Percentiles rank a stretch among this genome's conserved stretches.
phyloP scores from a whole-genome alignment of 2,329 filamentous ascomycete species.

The Pseudonectria buxi region DNA sequence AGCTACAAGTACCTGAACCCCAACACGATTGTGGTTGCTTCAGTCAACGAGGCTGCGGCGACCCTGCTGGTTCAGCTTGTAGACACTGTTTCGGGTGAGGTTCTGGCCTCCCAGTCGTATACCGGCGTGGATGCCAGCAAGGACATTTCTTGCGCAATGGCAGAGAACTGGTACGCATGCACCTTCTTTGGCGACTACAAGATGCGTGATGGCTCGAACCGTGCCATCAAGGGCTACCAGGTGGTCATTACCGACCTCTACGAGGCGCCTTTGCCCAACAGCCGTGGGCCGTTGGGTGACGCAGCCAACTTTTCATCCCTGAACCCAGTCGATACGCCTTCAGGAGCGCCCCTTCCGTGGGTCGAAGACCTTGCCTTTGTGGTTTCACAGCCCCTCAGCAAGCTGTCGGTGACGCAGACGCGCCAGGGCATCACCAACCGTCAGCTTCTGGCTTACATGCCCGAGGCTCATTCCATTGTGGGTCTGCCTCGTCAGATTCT shows the following conservation, averaged over 20 bases:
- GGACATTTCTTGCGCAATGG: conserved; percentile 68
- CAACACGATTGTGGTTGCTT: conserved; percentile 72
- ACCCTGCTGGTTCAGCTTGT: conserved; percentile 70
- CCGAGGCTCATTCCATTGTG: conserved; percentile 65
- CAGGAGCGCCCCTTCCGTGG: conserved; percentile 57
- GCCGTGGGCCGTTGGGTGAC: conserved; percentile 71
- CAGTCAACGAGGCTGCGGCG: conserved; percentile 51
- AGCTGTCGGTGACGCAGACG: conserved; percentile 80
- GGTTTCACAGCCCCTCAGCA: conserved; percentile 69
- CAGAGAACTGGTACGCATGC: conserved; percentile 95
- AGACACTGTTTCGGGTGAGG: conserved; percentile 76
- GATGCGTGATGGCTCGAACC: conserved; percentile 46
- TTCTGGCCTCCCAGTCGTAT: conserved; percentile 67
- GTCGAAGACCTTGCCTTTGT: conserved; percentile 76
- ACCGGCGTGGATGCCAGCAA: conserved; percentile 66
- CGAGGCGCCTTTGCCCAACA: conserved; percentile 75
- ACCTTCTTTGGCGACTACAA: conserved; percentile 62
- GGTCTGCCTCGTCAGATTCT: conserved; percentile 73
- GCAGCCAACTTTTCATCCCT: conserved; percentile 72
- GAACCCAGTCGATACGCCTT: conserved; percentile 52
- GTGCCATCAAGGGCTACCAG: conserved; percentile 72
- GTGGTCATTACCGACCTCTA: conserved; percentile 83
- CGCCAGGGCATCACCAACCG: conserved; percentile 84
- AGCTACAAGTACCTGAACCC: conserved; percentile 96
- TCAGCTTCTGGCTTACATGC: conserved; percentile 72